phyloP scores from a whole-genome alignment of 2,329 filamentous ascomycete genomes.

The Monilinia polystroma region DNA sequence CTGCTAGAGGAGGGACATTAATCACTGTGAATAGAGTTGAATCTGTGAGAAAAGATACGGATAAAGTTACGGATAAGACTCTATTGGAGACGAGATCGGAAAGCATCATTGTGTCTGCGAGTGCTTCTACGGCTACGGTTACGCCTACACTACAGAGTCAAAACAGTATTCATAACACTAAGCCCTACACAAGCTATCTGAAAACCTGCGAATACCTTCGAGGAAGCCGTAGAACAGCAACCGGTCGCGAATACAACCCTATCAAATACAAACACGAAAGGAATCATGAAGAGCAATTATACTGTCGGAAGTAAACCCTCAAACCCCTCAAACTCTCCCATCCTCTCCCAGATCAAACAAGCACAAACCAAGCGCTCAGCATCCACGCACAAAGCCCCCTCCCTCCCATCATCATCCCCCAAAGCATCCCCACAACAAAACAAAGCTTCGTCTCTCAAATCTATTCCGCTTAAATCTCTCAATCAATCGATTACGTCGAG shows the following conservation, averaged over 20 bases:
- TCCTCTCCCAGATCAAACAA: background rate
- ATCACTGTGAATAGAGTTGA: background rate
- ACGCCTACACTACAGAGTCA: background rate
- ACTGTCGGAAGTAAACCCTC: background rate
- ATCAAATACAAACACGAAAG: background rate
- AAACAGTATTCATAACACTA: background rate
- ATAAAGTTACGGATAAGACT: background rate
- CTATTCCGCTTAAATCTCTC: conserved; percentile 33
- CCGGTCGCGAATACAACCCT: background rate
- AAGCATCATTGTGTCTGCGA: background rate
- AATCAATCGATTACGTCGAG: conserved; percentile 38
- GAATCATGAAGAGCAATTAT: background rate
- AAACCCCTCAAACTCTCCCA: background rate
- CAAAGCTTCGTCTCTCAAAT: conserved; percentile 21
- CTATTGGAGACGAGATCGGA: background rate
- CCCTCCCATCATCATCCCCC: background rate
- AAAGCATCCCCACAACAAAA: background rate
- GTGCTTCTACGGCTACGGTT: too few species aligned
- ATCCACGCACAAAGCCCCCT: background rate
- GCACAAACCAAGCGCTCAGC: background rate
- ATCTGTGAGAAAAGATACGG: background rate
- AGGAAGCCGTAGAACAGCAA: background rate
- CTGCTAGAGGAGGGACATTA: too few species aligned
- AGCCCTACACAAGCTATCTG: background rate
- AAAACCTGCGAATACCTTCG: background rate